Evolutionary conservation across 768 basidiomycete genomes (phyloP), one percentile per base, ranked within the genome.

Genomic region (Mycena albidolilacea): DNA sequence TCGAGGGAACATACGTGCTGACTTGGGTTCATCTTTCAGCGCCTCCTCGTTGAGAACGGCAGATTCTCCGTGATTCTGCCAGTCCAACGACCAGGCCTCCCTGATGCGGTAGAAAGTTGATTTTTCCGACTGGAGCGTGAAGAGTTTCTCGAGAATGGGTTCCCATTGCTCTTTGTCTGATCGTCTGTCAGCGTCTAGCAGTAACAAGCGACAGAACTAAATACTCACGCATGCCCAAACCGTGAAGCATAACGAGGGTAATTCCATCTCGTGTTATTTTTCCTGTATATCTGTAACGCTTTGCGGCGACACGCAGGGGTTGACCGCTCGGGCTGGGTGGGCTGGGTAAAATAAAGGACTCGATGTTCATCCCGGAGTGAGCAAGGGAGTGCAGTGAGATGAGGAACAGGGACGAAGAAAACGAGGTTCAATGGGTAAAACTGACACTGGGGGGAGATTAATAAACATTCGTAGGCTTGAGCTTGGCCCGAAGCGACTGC

Each of bases 1-100:
- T 43, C 14, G 41, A 43, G 41, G 41, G 41, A 43, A 43, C 41
- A 43, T 14, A 43, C 41, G 6, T 14, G 41, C 41, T 14, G 41
- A 43, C 41, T 43, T 43, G 41, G 41, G 67, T 35, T 76, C 71
- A 10, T 67, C 59, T 62, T 75, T 46, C 37, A 82, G 68, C 8
- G 67, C 68, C 15, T 70, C 67, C 11, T 77, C 79, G 61, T 84
- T 30, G 30, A 30, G 30, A 30, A 30, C 30, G 30, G 30, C 30
- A 30, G 30, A 30, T 30, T 30, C 30, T 30, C 30, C 30, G 30
- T 30, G 30, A 30, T 30, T 30, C 30, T 30, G 30, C 30, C 30
- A 30, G 30, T 84, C 82, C 17, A 82, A 60, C 1, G 77, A 69
- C 81, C 81, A 82, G 0, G 77, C 79, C 58, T 82, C 81, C 38